Conservation (phyloP, 148 eudicot species). For the Cornus suecica region DNA sequence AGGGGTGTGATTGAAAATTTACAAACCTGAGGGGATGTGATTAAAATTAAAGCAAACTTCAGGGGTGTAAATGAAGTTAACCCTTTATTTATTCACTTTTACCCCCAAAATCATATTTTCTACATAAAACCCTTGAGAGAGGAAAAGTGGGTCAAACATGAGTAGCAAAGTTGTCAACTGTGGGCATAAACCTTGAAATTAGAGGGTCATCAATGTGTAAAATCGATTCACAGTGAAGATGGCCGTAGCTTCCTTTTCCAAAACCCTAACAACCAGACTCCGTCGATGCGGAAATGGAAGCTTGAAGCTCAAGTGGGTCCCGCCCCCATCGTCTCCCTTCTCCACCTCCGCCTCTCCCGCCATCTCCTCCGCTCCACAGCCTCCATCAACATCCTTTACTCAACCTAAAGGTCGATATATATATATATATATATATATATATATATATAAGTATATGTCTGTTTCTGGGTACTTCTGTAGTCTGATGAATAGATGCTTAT, state of each 20-base stretch:
- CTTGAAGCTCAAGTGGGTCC: slow-evolving; percentile 9
- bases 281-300: slow-evolving; percentile 13
- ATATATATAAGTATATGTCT: background rate
- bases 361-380: slow-evolving; percentile 27
- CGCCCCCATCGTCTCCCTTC: slow-evolving; percentile 14
- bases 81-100: no score
- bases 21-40: no score
- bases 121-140: no score
- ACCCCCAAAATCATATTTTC: no score
- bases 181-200: no score
- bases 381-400: slow-evolving; percentile 23
- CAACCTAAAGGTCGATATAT: slow-evolving; percentile 47
- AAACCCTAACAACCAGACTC: slow-evolving; percentile 14
- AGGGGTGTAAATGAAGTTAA: no score
- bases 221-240: background rate
- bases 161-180: no score
- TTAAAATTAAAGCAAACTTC: no score
- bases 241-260: slow-evolving; percentile 26
- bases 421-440: background rate
- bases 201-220: no score
- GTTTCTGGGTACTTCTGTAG: background rate
- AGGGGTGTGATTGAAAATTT: no score
- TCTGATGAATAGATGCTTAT: background rate
- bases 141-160: no score
- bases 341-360: slow-evolving; percentile 32